A percentile compares a stretch with the other conserved stretches of the same genome.
phyloP scores from a whole-genome alignment of 1,284 basidiomycete genomes.

The Rhodotorula mucilaginosa region DNA sequence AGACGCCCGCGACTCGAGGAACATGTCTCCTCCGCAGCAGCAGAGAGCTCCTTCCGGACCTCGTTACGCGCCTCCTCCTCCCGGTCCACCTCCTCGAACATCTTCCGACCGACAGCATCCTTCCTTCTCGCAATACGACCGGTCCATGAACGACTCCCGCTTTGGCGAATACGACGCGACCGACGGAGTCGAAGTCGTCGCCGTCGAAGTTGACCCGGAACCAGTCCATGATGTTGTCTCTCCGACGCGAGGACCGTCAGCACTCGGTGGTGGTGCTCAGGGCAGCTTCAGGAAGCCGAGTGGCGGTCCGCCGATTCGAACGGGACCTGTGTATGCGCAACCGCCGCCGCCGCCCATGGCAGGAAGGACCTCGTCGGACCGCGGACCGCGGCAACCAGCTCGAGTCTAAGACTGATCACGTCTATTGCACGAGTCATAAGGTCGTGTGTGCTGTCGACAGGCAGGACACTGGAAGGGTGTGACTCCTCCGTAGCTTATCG shows the following conservation, averaged over 20 bases:
- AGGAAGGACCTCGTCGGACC: not conserved
- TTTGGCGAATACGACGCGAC: constrained; percentile 12
- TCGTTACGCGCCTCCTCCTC: not conserved
- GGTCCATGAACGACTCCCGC: not conserved
- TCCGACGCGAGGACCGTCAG: not conserved
- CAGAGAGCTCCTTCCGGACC: not conserved
- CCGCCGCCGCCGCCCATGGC: not conserved
- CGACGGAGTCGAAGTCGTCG: constrained; percentile 15
- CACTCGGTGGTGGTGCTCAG: not conserved
- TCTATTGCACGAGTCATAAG: too few species aligned
- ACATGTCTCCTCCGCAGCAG: not conserved
- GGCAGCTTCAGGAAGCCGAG: not conserved
- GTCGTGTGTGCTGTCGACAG: too few species aligned
- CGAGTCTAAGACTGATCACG: too few species aligned
- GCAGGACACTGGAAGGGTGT: too few species aligned
- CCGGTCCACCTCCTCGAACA: not conserved
- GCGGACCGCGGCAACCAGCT: too few species aligned
- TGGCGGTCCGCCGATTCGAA: not conserved
- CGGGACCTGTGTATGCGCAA: not conserved
- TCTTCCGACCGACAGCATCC: not conserved
- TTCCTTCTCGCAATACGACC: constrained; percentile 6
- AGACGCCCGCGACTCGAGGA: too few species aligned
- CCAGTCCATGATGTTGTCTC: not conserved
- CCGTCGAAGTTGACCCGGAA: not conserved
- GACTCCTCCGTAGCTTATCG: too few species aligned